Evolutionary conservation across 2,329 filamentous ascomycete genomes (phyloP), one percentile per base, ranked within the genome.

Genomic region (Phialocephala sp.): DNA sequence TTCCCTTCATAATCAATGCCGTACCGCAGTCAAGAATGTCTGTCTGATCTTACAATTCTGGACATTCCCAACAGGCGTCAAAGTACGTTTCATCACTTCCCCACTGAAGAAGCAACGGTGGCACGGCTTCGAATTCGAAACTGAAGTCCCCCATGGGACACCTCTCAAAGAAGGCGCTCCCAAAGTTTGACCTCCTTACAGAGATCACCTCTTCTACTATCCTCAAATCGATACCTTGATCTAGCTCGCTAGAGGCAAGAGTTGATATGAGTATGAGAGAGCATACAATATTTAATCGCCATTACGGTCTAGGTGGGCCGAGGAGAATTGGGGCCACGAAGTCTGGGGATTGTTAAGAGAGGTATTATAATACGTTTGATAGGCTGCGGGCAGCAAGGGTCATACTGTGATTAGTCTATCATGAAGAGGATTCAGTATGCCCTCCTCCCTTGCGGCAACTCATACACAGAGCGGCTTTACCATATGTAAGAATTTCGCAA

Each of bases 151-250:
- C 12, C 45, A n/a, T 24, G 4, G 9, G 45, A 63, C 75, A 11
- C 79, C 80, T 0, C 67, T 80, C 52, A 76, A 75, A 32, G 80
- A 82, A 72, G 72, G 73, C 15, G 68, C 75, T 45, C 79, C 79
- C 0, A 77, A 79, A 18, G 78, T 82, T 45, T 77, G 79, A 1
- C 75, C 77, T 59, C 79, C 77, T 59, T 79, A 77, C 60, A 77
- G 76, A 1, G 76, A 77, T 8, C 74, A 80, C 63, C 78, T 81
- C 67, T 81, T 82, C 72, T 82, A 82, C 72, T 81, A 82, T 68
- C 73, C 71, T n/a, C 80, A 82, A 70, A 75, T 77, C 27, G 80
- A 82, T 67, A 71, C 79, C 60, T 70, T 82, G 24, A 71, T 73
- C 32, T 63, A 74, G 41, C 71, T 78, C 39, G 73, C 76, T 8